Base-by-base conservation (phyloP, 257 asterid genomes). In the Salvia rosmarinus region DNA sequence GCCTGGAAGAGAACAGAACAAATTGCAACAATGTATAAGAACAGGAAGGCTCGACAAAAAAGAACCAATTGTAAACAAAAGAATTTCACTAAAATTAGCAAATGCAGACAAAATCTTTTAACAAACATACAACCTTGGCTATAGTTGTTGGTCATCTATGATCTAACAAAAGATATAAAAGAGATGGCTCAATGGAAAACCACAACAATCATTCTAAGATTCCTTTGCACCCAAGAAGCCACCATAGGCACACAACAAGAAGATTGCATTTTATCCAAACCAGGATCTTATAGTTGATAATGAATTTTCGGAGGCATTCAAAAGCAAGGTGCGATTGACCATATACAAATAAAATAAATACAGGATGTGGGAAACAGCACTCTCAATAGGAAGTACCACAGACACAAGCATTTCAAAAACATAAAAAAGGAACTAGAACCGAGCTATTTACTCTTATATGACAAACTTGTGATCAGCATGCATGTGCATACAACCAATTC, bases 1-100 rank as follows among this genome's bases (percentile, higher is more conserved):
- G 79, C 92, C 96, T 90, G 63, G 70, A 82, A 21, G 64, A 51
- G 6, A 43, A 6, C 30, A 28, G 0, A 63, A 42, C 3, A 71
- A 9, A 79, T 11, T 12, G 20, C 12, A 68, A 19, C 0, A 4
- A 10, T 5, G 21, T 0, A 54, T 35, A 21, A 49, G 21, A 34
- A 51, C 4, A 1, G 21, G 30, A 7, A 19, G n/a, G 6, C 10
- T 9, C 6, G 61, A 47, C 9, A 19, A 5, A 16, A 8, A 12
- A 11, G 0, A 23, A 50, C 14, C 14, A 4, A 6, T 2, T 12
- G n/a, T 11, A 13, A 57, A 12, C 42, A 2, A 0, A 13, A 12
- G 17, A 13, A 11, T 11, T 20, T 9, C 58, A 51, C 14, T 14
- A 19, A 6, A 51, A 51, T 20, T 49, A 16, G 56, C 56, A 4